phyloP scores from a whole-genome alignment of 164 flowering plant genomes.

The Annona cherimola region DNA sequence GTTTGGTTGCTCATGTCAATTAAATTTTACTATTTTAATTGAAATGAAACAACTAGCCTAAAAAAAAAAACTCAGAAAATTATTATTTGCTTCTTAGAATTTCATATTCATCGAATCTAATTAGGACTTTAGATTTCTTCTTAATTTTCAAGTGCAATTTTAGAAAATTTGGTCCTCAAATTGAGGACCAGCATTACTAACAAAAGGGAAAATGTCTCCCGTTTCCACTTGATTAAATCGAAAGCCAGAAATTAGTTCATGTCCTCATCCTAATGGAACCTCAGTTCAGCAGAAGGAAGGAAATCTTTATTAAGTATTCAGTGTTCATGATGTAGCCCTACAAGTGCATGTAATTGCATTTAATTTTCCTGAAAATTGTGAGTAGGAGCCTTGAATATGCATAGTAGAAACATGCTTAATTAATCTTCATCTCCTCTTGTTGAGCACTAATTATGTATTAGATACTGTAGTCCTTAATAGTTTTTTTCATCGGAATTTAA shows the following conservation, averaged over 20 bases:
- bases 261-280: not conserved
- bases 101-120: not conserved
- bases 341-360: too few relatives aligned
- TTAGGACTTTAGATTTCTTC: not conserved
- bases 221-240: not conserved
- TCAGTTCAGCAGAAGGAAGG: not conserved
- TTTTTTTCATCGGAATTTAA: not conserved
- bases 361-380: too few relatives aligned
- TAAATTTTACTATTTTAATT: not conserved
- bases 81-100: not conserved
- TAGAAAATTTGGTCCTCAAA: not conserved
- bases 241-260: not conserved
- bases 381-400: not conserved
- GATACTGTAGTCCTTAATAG: not conserved
- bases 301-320: too few relatives aligned
- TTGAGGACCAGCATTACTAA: not conserved
- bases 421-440: not conserved
- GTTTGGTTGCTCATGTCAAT: not conserved
- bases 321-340: too few relatives aligned
- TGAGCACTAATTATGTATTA: not conserved
- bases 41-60: not conserved
- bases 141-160: not conserved
- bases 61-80: too few relatives aligned
- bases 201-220: not conserved
- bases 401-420: not conserved